Evolutionary conservation across 177 flowering plant genomes (phyloP).

Genomic region (Tripterygium wilfordii): DNA sequence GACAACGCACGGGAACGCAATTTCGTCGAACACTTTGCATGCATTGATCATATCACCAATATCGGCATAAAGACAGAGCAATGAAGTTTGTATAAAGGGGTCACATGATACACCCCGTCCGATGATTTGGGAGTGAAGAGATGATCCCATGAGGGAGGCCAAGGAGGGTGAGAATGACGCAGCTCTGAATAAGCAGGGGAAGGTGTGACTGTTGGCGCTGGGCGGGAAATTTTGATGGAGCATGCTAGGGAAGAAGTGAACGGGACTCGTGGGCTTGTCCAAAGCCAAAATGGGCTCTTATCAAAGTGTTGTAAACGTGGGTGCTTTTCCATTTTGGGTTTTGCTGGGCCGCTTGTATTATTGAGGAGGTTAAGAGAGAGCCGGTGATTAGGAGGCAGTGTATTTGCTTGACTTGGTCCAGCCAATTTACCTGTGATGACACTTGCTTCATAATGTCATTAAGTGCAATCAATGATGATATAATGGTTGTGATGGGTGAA

Average conservation of each 20-base stretch:
- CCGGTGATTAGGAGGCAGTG: slow-evolving; percentile 50
- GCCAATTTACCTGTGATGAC: too few relatives aligned
- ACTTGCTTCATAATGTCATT: too few relatives aligned
- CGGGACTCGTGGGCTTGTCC: slow-evolving; percentile 19
- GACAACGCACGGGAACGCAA: slow-evolving; percentile 47
- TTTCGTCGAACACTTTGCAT: slow-evolving; percentile 51
- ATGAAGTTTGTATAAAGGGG: slow-evolving; percentile 44
- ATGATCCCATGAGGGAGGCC: slow-evolving; percentile 21
- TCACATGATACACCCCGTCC: slow-evolving; percentile 47
- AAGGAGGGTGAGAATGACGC: slow-evolving; percentile 14
- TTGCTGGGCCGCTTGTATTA: slow-evolving; percentile 13
- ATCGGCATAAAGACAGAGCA: slow-evolving; percentile 39
- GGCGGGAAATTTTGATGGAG: slow-evolving; percentile 44
- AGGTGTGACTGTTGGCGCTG: slow-evolving; percentile 56
- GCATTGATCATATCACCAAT: slow-evolving; percentile 32
- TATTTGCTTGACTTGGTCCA: slow-evolving; percentile 60
- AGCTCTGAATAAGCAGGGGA: slow-evolving; percentile 68
- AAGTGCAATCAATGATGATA: too few relatives aligned
- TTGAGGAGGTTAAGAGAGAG: slow-evolving; percentile 37
- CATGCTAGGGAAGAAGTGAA: slow-evolving; percentile 57
- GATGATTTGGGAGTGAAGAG: slow-evolving; percentile 51
- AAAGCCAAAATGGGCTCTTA: slow-evolving; percentile 39
- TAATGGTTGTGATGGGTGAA: too few relatives aligned
- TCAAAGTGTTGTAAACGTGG: slow-evolving; percentile 59
- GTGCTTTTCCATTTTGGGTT: slow-evolving; percentile 33